Evolutionary conservation across 257 asterid genomes (phyloP), one percentile per base, ranked within the genome.

Genomic region (Nicotiana paniculata): DNA sequence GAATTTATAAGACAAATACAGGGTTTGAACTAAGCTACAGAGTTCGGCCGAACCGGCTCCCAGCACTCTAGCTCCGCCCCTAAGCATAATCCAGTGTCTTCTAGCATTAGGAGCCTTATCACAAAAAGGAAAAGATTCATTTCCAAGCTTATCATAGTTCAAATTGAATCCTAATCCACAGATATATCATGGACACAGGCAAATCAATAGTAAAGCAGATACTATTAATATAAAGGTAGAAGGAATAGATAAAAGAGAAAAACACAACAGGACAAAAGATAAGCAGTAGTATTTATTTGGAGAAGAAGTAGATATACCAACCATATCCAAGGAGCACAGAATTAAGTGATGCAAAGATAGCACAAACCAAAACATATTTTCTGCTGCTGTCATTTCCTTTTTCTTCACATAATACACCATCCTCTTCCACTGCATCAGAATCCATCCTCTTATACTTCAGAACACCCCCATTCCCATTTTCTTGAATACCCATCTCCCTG

Each of bases 321-420:
- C 97, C 97, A 81, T 92, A 90, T 79, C 97, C 94, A 68, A 90
- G 97, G 64, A 90, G 90, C 82, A 89, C 92, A 21, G 90, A 90
- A 89, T 89, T 90, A 77, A 90, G 90, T 80, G 97, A 92, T 21
- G 97, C 94, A 84, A 90, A 90, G 59, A 92, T 82, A 12, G 93
- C 91, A 82, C 92, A 90, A 53, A 85, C 87, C 84, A 86, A 70
- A 9, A 92, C 96, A 83, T 87, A 92, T 81, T 51, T 85, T 69
- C 82, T 83, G 89, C 86, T 84, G 58, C 62, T 53, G 5, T 35
- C 80, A 15, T 48, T 77, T 37, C 66, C 84, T 35, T 81, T 65
- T 16, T 72, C 83, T 64, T 81, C 85, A 77, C 9, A 64, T 48
- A 75, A 75, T 77, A 70, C 85, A 64, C 81, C 81, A 18, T 72